Evolutionary conservation across 208 protist genomes (phyloP).

Genomic region (Crithidia mellificae): DNA sequence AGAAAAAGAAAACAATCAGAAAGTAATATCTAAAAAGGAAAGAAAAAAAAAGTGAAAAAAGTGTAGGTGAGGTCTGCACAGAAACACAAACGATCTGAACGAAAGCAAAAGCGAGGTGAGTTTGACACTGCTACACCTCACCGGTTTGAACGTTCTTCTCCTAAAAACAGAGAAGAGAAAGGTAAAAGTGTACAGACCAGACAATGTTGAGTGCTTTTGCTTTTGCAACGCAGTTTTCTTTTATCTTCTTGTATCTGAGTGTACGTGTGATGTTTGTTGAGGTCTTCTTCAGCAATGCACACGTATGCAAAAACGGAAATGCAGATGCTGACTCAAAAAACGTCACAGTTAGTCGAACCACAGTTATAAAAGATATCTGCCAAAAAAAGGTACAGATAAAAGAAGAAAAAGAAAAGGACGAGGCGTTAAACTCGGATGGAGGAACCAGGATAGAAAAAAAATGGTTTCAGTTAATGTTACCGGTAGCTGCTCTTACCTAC

Average conservation of each 20-base stretch:
- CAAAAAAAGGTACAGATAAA: no score
- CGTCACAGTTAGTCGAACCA: conserved; percentile 9
- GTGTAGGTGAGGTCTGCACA: no score
- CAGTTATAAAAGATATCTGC: no score
- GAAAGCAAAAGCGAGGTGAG: no score
- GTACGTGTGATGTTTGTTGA: not conserved
- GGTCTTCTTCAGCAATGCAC: conserved; percentile 21
- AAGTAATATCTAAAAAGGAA: conserved; percentile 25
- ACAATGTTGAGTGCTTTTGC: not conserved
- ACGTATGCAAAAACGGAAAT: not conserved
- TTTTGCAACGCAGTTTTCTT: conserved; percentile 12
- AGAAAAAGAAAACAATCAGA: conserved; percentile 28
- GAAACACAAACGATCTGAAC: no score
- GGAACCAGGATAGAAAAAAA: no score
- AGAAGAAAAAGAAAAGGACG: conserved; percentile 10
- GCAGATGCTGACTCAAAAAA: conserved; percentile 10
- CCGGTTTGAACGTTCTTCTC: no score
- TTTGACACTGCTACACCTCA: no score
- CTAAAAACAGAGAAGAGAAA: conserved; percentile 5
- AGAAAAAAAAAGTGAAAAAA: not conserved
- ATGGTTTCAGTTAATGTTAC: no score
- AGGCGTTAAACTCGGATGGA: no score
- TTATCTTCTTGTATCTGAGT: conserved; percentile 18
- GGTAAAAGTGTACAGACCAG: not conserved
- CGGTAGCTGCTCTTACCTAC: no score